Evolutionary conservation across 768 basidiomycete species (phyloP), one percentile per base, ranked within the genome.

Genomic region (Guyanaporus albipodus): DNA sequence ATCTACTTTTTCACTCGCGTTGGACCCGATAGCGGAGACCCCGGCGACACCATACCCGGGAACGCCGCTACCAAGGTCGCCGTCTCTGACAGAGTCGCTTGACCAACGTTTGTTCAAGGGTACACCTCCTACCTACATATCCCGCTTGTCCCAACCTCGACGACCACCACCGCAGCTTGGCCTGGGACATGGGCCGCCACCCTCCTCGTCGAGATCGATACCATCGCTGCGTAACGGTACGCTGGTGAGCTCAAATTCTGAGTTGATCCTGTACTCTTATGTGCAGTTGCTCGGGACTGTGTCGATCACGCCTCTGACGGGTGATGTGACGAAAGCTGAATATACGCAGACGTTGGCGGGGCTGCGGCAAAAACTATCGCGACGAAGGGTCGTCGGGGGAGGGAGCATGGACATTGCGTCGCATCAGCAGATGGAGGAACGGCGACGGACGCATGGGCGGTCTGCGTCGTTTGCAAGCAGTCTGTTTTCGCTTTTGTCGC

Each of bases 221-320:
- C 17, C 41, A 38, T 47, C 60, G 2, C 64, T 68, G 12, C 72
- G 71, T 19, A 69, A 72, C 2, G 72, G 77, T 5, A 63, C 72
- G 14, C 76, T 79, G 58, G 67, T 76, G 27, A 64, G 72, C 19
- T 63, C 74, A 4, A 78, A 78, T 48, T 73, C 76, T 0, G 86
- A 91, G 52, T 68, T 88, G 15, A 78, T 93, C 17, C 75, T 93
- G 2, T 93, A 93, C 63, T 82, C 91, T 0, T 93, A 93, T 55
- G 88, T 83, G 0, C 87, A 92, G 47, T 74, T 93, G 26, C 69
- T 78, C 6, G 91, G 91, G 5, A 78, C 79, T 0, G 71, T 87
- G 15, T 69, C 76, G 19, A 65, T 91, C 50, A 71, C 77, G 6
- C 78, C 85, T 1, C 59, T 70, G 4, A 66, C 71, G 3, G 73